Percentiles rank a stretch among this genome's conserved stretches.
Evolutionary conservation across 805 yeast genomes (phyloP).

Genomic region (Hanseniaspora occidentalis): DNA sequence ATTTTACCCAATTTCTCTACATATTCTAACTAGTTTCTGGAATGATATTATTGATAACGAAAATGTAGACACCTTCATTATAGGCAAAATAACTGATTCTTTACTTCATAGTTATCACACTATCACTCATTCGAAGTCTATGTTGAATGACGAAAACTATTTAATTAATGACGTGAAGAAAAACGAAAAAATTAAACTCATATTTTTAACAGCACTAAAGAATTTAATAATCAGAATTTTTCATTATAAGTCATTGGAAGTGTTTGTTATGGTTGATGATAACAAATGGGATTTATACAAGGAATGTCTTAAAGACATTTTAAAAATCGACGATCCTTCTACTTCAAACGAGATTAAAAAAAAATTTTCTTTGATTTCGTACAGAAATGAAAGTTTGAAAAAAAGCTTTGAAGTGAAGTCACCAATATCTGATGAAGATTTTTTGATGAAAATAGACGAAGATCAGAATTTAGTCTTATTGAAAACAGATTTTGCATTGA

Average conservation of each 20-base stretch:
- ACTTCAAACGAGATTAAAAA: constrained; percentile 20
- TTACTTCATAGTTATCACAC: constrained; percentile 37
- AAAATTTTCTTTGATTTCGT: constrained; percentile 48
- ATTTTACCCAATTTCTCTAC: constrained; percentile 34
- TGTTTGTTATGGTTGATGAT: constrained; percentile 46
- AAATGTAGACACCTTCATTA: constrained; percentile 25
- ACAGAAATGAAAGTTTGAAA: constrained; percentile 61
- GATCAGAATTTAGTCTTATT: constrained; percentile 4
- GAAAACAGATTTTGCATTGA: constrained; percentile 15
- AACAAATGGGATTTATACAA: constrained; percentile 44
- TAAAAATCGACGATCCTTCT: constrained; percentile 16
- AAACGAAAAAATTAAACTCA: constrained; percentile 21
- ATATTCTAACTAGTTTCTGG: constrained; percentile 63
- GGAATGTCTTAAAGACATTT: constrained; percentile 31
- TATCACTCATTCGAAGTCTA: constrained; percentile 23
- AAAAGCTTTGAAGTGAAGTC: constrained; percentile 24
- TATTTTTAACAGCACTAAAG: constrained; percentile 17
- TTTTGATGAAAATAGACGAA: neutral
- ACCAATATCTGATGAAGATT: neutral
- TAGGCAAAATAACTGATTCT: constrained; percentile 54
- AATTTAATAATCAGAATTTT: constrained; percentile 20
- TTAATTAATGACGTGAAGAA: constrained; percentile 26
- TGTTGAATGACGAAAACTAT: constrained; percentile 26
- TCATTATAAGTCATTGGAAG: constrained; percentile 30
- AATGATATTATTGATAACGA: constrained; percentile 42